These are phyloP conservation scores for Rasamsonia emersonii DNA, from an alignment of 2,329 filamentous ascomycete genomes.

Conservation along the genomic window DNA sequence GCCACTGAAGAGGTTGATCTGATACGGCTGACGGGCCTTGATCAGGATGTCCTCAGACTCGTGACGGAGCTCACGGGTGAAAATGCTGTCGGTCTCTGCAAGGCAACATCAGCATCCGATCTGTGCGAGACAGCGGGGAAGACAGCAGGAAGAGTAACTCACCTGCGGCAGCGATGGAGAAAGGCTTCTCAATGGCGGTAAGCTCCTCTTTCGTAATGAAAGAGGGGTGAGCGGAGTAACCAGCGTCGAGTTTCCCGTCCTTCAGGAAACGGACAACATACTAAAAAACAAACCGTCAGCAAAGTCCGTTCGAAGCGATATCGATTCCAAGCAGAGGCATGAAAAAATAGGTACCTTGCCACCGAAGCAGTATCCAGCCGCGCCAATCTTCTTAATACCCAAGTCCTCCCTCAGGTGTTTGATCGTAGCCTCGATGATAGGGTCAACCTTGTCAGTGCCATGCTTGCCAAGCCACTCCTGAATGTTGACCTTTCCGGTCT, in stretches of 20 bases:
- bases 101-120: neutral
- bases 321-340: neutral
- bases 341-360: conserved; percentile 47
- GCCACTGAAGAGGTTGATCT: conserved; percentile 67
- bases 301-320: neutral
- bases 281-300: conserved; percentile 25
- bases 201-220: conserved; percentile 64
- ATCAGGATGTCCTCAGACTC: conserved; percentile 56
- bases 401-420: conserved; percentile 50
- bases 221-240: conserved; percentile 67
- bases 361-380: conserved; percentile 67
- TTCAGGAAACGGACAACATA: conserved; percentile 62
- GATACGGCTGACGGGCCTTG: conserved; percentile 54
- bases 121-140: neutral
- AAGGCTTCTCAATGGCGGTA: conserved; percentile 54
- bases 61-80: conserved; percentile 56
- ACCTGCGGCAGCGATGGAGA: conserved; percentile 55
- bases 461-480: conserved; percentile 41
- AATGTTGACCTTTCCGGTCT: conserved; percentile 41
- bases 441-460: conserved; percentile 45
- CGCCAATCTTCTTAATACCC: conserved; percentile 52
- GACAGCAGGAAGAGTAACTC: conserved; percentile 15
- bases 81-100: conserved; percentile 56
- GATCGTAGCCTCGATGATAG: conserved; percentile 42
- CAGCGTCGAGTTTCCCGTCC: conserved; percentile 56